These are phyloP conservation scores for Colletotrichum gigasporum DNA, from an alignment of 2,329 filamentous ascomycete genomes.

Conservation along the genomic window DNA sequence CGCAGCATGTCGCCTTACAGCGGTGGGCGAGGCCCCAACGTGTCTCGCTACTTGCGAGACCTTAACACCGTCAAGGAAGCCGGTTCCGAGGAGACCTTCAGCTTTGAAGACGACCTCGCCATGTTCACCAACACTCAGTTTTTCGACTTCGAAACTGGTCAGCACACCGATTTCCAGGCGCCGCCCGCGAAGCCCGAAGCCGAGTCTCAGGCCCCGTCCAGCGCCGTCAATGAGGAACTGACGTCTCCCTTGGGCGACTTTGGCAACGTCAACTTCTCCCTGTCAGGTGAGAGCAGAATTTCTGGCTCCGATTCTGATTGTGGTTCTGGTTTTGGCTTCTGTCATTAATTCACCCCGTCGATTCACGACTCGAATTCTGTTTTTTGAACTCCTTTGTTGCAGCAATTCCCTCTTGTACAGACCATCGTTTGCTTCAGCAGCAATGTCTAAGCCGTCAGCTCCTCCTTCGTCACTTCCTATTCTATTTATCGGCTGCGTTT, in stretches of 20 bases:
- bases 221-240: conserved; percentile 38
- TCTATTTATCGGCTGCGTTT: not conserved
- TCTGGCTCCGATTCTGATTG: conserved; percentile 11
- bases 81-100: conserved; percentile 70
- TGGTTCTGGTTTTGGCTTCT: not conserved
- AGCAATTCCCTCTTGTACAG: no score
- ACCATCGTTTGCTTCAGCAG: no score
- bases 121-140: conserved; percentile 87
- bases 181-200: conserved; percentile 55
- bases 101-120: conserved; percentile 76
- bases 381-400: no score
- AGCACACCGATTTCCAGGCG: conserved; percentile 65
- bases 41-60: conserved; percentile 88
- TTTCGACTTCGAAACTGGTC: conserved; percentile 79
- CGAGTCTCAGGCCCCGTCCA: conserved; percentile 38
- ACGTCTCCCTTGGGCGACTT: conserved; percentile 55
- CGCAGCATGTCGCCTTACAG: conserved; percentile 72
- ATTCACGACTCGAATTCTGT: no score
- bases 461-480: not conserved
- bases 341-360: not conserved
- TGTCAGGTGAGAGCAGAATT: conserved; percentile 53
- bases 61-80: conserved; percentile 74
- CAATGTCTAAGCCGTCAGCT: not conserved
- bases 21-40: conserved; percentile 83
- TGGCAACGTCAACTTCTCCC: conserved; percentile 56